Base-by-base conservation (phyloP, 1,284 basidiomycete genomes). In the Coniophora puteana region DNA sequence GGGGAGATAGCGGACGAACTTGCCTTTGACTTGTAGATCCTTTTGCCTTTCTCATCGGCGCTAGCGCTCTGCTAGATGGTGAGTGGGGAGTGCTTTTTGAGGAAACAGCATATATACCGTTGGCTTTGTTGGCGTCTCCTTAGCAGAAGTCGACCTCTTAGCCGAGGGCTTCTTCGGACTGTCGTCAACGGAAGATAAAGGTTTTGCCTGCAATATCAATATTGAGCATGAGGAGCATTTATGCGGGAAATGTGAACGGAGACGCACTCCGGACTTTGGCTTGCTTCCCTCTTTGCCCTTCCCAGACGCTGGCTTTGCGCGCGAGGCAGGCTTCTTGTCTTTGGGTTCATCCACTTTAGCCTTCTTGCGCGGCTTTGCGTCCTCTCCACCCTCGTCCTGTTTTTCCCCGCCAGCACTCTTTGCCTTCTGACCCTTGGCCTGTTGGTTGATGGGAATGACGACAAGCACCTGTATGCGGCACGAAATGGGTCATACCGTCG, bases 251-350 rank as follows among this genome's bases (percentile, higher is more conserved):
- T 4, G 4, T 18, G 14, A 14, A 14, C 16, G 33, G 28, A 23
- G 8, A 29, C 45, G 8, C 17, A 55, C 58, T 41, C 48, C 58
- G 34, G 55, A 60, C 34, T 58, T 57, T 38, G 30, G 46, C 22
- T 24, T 29, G 5, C 49, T 45, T 10, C 42, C 54, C 23, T 56
- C 55, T n/a, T n/a, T n/a, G n/a, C n/a, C n/a, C n/a, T n/a, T n/a
- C n/a, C n/a, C n/a, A n/a, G n/a, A n/a, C n/a, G n/a, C n/a, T n/a
- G n/a, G n/a, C n/a, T n/a, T n/a, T n/a, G n/a, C n/a, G n/a, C n/a
- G n/a, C n/a, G n/a, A n/a, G n/a, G n/a, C n/a, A n/a, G n/a, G n/a
- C n/a, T n/a, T n/a, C n/a, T n/a, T n/a, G n/a, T n/a, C n/a, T n/a
- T n/a, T n/a, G n/a, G n/a, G n/a, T n/a, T n/a, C n/a, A n/a, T n/a